phyloP scores from a whole-genome alignment of 768 basidiomycete species.

The Auriscalpium vulgare region DNA sequence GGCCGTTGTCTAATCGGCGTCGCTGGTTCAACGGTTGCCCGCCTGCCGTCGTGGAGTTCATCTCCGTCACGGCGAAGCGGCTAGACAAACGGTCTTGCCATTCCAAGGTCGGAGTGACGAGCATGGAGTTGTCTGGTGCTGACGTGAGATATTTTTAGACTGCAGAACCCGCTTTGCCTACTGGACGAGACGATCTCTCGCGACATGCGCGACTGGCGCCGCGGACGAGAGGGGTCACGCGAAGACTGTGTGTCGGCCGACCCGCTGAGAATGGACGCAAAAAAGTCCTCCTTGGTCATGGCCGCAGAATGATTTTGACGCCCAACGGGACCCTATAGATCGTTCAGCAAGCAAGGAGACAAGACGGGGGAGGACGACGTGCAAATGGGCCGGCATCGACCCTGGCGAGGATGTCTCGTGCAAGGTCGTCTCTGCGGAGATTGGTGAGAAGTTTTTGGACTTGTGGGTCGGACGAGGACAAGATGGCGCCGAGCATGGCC shows the following conservation, averaged over 20 bases:
- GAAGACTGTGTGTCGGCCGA: slow-evolving; percentile 35
- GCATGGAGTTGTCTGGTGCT: slow-evolving; percentile 46
- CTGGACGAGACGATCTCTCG: slow-evolving; percentile 75
- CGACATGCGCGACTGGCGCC: slow-evolving; percentile 68
- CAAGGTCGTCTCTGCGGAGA: slow-evolving; percentile 64
- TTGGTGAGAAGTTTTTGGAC: slow-evolving; percentile 57
- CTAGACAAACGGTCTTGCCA: slow-evolving; percentile 72
- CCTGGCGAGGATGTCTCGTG: slow-evolving; percentile 65
- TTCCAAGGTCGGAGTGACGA: slow-evolving; percentile 60
- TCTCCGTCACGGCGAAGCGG: slow-evolving; percentile 32
- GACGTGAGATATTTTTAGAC: neutral
- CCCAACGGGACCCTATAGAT: slow-evolving; percentile 57
- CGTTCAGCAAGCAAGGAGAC: slow-evolving; percentile 7
- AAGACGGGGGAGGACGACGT: slow-evolving; percentile 17
- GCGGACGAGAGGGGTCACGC: slow-evolving; percentile 51
- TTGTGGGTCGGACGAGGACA: slow-evolving; percentile 61
- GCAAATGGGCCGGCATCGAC: slow-evolving; percentile 81
- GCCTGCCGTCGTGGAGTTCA: neutral
- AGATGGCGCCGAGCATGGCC: slow-evolving; percentile 75
- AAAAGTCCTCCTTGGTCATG: slow-evolving; percentile 71
- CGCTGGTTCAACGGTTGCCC: slow-evolving; percentile 34
- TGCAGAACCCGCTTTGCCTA: slow-evolving; percentile 21
- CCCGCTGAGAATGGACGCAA: slow-evolving; percentile 62
- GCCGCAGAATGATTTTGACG: slow-evolving; percentile 50
- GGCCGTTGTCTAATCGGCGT: slow-evolving; percentile 36